phyloP scores from a whole-genome alignment of 2,329 filamentous ascomycete species.

The Rutstroemia sp. region DNA sequence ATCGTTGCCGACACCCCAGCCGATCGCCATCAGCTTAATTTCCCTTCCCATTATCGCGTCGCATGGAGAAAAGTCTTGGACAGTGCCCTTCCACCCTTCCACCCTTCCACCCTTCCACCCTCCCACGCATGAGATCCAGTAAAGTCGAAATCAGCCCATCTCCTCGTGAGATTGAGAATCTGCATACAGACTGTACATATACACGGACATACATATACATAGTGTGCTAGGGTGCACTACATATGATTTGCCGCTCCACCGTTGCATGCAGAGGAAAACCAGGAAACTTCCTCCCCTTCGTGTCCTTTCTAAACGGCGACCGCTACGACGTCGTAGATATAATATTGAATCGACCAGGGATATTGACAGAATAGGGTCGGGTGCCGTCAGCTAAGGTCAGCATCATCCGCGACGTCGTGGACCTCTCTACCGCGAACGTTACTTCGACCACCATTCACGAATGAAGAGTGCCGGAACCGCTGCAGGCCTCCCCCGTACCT shows the following conservation, averaged over 20 bases:
- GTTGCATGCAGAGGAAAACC: neutral
- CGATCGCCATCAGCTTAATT: neutral
- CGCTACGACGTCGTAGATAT: slow-evolving; percentile 3
- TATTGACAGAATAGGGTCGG: neutral
- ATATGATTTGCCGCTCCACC: neutral
- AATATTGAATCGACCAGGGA: slow-evolving; percentile 5
- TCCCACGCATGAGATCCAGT: neutral
- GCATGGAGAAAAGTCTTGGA: neutral
- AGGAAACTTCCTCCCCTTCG: neutral
- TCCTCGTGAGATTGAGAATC: slow-evolving; percentile 5
- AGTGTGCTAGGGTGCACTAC: neutral
- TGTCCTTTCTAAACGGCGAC: neutral
- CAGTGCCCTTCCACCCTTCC: neutral
- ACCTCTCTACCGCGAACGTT: slow-evolving; percentile 1
- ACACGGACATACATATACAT: slow-evolving; percentile 1
- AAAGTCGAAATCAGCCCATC: slow-evolving; percentile 1
- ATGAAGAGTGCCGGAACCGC: slow-evolving; percentile 4
- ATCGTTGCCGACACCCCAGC: neutral
- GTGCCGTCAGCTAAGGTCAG: slow-evolving; percentile 7
- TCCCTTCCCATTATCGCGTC: neutral
- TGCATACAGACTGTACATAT: neutral
- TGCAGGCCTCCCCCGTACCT: slow-evolving; percentile 6
- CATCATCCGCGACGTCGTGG: neutral
- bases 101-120: neutral
- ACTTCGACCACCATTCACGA: neutral